These are phyloP conservation scores for Starmerella asiatica DNA, from an alignment of 805 yeast species.

Conservation along the genomic window DNA sequence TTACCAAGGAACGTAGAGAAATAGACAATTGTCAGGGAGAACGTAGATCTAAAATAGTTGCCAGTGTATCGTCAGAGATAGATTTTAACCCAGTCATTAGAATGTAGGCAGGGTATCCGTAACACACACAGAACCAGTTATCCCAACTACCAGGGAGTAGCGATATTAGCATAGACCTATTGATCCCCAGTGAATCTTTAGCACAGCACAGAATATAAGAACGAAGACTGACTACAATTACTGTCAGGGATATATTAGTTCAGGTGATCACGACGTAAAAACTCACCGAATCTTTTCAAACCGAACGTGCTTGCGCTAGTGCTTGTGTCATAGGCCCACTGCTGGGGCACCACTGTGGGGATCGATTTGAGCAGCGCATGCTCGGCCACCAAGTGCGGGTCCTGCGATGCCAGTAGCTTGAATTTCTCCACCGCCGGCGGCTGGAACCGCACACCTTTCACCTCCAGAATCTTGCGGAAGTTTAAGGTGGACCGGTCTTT, in stretches of 20 bases:
- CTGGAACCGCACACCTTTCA: slow-evolving; percentile 40
- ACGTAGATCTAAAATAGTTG: too few relatives aligned
- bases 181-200: too few relatives aligned
- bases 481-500: slow-evolving; percentile 52
- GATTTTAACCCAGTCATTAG: too few relatives aligned
- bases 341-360: slow-evolving; percentile 10
- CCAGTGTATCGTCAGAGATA: too few relatives aligned
- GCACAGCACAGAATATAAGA: too few relatives aligned
- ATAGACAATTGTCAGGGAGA: too few relatives aligned
- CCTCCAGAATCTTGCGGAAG: slow-evolving; percentile 48
- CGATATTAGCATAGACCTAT: too few relatives aligned
- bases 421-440: slow-evolving; percentile 18
- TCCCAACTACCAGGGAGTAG: too few relatives aligned
- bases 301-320: slow-evolving; percentile 8
- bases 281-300: slow-evolving; percentile 13
- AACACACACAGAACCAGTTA: too few relatives aligned
- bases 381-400: slow-evolving; percentile 12
- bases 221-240: not conserved
- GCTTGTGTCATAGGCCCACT: not conserved
- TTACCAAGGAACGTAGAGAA: too few relatives aligned
- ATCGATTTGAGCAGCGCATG: slow-evolving; percentile 14
- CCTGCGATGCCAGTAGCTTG: slow-evolving; percentile 16
- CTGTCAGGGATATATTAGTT: too few relatives aligned
- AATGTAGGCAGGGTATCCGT: too few relatives aligned
- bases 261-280: slow-evolving; percentile 11